Evolutionary conservation across 2,329 filamentous ascomycete species (phyloP), one percentile per base, ranked within the genome.

Genomic region (Neophaeococcomyces aloes): DNA sequence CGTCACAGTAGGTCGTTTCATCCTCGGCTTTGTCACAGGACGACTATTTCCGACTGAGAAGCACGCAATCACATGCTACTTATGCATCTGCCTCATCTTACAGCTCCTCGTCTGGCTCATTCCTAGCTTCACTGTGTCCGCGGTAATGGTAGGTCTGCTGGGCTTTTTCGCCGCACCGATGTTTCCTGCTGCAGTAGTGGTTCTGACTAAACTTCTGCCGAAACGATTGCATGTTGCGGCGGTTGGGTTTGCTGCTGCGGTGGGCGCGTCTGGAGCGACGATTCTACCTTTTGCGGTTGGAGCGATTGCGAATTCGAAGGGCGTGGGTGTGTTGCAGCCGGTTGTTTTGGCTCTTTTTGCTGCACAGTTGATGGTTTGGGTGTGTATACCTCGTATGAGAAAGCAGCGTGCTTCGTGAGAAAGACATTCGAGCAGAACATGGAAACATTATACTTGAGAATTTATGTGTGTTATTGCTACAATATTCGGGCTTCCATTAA

Each of bases 71-170:
- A 61, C 68, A 3, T 49, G 59, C 13, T 89, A 89, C 59, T 68
- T 89, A 2, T 57, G 71, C 2, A 57, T 79, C 5, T 72, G 72
- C 19, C 71, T 85, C 39, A 75, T 57, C 0, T 66, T 86, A 23
- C 73, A 88, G 60, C 64, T 88, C 3, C 60, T 86, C 42, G 87
- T 87, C 68, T 89, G 83, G 83, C 74, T 87, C 3, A 78, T 88
- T 1, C 82, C 83, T 0, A 75, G 75, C 44, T 83, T 86, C 56
- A 69, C 80, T 44, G 78, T 83, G 29, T 82, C 80, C 0, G 77
- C 81, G n/a, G 68, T 86, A 17, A 78, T 81, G 25, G 79, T 86
- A 13, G 68, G 74, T 0, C 64, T 86, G 1, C 70, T 86, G 46
- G 84, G 84, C 0, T 83, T 87, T 66, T 84, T 87, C 56, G 69